phyloP scores from a whole-genome alignment of 208 protist species.

The Naegleria lovaniensis region DNA sequence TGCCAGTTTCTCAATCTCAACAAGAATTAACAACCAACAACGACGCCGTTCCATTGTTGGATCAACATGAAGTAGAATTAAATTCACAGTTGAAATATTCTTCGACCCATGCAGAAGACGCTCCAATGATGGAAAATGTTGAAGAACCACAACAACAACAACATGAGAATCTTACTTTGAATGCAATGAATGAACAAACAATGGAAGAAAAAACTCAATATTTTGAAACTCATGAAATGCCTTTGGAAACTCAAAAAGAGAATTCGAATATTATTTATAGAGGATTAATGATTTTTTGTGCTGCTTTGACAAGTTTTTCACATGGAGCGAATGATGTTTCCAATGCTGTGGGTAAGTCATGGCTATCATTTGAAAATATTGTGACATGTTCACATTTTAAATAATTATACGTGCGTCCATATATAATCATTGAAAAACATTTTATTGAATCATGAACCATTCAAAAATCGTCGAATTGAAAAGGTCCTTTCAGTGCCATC shows the following conservation, averaged over 20 bases:
- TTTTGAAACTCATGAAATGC: neutral
- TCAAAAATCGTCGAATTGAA: neutral
- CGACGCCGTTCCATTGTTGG: too few relatives aligned
- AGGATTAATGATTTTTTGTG: conserved; percentile 71
- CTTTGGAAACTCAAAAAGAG: neutral
- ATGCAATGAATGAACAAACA: neutral
- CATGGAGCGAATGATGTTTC: conserved; percentile 72
- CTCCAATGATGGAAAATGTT: neutral
- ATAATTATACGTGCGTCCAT: too few relatives aligned
- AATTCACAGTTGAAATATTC: neutral
- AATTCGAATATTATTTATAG: conserved; percentile 53
- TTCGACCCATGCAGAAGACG: neutral
- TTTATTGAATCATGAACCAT: neutral
- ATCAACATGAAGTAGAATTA: neutral
- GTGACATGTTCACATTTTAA: too few relatives aligned
- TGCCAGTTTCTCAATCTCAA: too few relatives aligned
- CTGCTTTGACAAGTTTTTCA: conserved; percentile 66
- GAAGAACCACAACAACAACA: neutral
- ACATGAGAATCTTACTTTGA: too few relatives aligned
- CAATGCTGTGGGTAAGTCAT: neutral
- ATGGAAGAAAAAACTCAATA: neutral
- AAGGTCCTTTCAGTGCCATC: conserved; percentile 65
- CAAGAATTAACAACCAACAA: too few relatives aligned
- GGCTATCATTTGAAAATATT: too few relatives aligned
- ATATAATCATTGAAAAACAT: neutral